A percentile compares a stretch with the other conserved stretches of the same genome.
phyloP scores from a whole-genome alignment of 306 rosid species.

The Quercus agrifolia region DNA sequence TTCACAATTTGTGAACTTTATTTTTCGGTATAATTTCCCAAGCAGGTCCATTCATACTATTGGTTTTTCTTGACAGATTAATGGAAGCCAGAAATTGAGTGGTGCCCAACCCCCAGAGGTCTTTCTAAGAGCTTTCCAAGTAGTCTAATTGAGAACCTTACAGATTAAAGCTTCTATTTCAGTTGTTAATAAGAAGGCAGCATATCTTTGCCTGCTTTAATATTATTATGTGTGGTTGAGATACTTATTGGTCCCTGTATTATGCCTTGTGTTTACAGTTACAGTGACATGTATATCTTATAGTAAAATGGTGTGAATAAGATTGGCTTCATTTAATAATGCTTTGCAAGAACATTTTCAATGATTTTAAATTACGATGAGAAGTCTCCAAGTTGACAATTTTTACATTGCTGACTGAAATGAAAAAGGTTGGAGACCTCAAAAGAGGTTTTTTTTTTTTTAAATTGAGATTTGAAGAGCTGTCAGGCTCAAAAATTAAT shows the following conservation, averaged over 20 bases:
- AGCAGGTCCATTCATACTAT: not conserved
- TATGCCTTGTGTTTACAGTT: not conserved
- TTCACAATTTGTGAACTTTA: not conserved
- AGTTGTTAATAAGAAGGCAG: not conserved
- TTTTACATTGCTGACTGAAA: not conserved
- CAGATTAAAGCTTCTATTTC: not conserved
- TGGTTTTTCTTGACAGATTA: slow-evolving; percentile 53
- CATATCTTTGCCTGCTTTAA: not conserved
- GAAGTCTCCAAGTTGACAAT: too few species aligned
- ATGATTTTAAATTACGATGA: too few species aligned
- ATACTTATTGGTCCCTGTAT: not conserved
- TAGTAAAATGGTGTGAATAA: not conserved
- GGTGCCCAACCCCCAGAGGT: slow-evolving; percentile 79
- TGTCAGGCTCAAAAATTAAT: too few species aligned
- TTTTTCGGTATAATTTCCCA: not conserved
- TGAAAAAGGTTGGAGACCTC: not conserved
- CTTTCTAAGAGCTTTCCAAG: slow-evolving; percentile 71
- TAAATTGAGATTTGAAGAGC: too few species aligned
- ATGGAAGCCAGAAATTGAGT: slow-evolving; percentile 56
- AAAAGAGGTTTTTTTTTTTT: too few species aligned
- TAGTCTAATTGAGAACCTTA: slow-evolving; percentile 32
- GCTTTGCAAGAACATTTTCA: not conserved
- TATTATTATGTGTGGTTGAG: not conserved
- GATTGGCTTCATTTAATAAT: not conserved
- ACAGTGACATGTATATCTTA: not conserved